Conservation (phyloP, 1,284 basidiomycete species). For the Ganoderma leucocontextum region DNA sequence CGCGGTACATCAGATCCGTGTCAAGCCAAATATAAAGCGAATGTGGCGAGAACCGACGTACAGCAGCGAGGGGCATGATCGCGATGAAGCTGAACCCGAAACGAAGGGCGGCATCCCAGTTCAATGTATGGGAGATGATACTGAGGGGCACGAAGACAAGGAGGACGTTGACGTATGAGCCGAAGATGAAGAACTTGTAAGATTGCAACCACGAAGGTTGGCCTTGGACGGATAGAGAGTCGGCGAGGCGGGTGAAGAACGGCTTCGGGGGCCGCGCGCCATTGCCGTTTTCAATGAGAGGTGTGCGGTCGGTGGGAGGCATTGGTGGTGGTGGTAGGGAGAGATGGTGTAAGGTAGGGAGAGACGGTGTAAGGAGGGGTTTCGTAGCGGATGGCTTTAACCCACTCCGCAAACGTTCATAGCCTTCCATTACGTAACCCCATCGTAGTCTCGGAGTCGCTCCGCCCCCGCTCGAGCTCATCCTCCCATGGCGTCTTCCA, state of each 20-base stretch:
- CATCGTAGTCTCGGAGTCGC: not conserved
- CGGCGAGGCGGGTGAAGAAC: constrained; percentile 48
- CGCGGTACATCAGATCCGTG: constrained; percentile 15
- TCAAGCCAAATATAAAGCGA: constrained; percentile 11
- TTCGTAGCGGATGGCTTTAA: constrained; percentile 4
- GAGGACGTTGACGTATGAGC: constrained; percentile 80
- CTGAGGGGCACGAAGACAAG: constrained; percentile 66
- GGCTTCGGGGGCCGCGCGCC: constrained; percentile 40
- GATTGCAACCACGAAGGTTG: constrained; percentile 71
- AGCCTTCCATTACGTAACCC: constrained; percentile 16
- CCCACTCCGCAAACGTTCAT: not conserved
- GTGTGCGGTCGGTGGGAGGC: constrained; percentile 44
- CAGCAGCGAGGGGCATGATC: constrained; percentile 89
- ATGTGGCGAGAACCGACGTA: constrained; percentile 40
- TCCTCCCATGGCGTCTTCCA: constrained; percentile 8
- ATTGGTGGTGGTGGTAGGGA: constrained; percentile 39
- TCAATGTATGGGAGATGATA: constrained; percentile 63
- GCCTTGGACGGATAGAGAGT: constrained; percentile 62
- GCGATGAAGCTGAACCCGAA: constrained; percentile 88
- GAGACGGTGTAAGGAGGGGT: not conserved
- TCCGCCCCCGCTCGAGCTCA: not conserved
- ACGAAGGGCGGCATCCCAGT: constrained; percentile 86
- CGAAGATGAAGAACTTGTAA: constrained; percentile 72
- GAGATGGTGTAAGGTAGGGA: not conserved
- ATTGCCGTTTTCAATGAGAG: constrained; percentile 55